These are phyloP conservation scores for Cenococcum geophilum DNA, from an alignment of 495 filamentous ascomycete genomes.

Conservation along the genomic window DNA sequence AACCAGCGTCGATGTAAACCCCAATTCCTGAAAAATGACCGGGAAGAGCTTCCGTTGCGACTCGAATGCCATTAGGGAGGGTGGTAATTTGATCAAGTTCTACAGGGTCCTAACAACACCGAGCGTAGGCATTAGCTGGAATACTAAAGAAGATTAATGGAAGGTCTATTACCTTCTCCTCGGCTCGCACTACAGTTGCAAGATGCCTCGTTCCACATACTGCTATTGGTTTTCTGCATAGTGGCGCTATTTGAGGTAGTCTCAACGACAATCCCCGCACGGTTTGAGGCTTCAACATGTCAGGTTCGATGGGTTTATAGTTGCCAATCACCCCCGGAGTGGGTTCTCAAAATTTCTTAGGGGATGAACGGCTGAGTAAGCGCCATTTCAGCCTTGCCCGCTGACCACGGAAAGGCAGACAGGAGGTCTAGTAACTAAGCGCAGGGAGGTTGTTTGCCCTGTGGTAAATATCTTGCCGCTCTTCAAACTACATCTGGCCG, in stretches of 20 bases:
- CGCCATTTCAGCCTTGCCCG: neutral
- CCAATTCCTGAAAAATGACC: constrained; percentile 93
- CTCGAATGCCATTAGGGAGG: constrained; percentile 86
- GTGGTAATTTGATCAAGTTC: constrained; percentile 85
- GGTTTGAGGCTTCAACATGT: constrained; percentile 25
- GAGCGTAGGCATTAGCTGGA: neutral
- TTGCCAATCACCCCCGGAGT: neutral
- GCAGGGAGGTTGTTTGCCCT: no score
- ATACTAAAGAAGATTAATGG: neutral
- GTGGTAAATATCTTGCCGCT: no score
- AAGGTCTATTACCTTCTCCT: constrained; percentile 28
- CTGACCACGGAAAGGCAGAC: neutral
- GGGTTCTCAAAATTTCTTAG: neutral
- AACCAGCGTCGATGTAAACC: constrained; percentile 95
- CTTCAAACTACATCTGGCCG: no score
- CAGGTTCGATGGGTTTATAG: neutral
- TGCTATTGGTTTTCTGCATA: constrained; percentile 6
- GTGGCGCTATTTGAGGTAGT: constrained; percentile 10
- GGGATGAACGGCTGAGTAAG: constrained; percentile 3
- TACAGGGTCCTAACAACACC: constrained; percentile 64
- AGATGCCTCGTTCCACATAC: constrained; percentile 15
- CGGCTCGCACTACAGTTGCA: constrained; percentile 19
- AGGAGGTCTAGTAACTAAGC: no score
- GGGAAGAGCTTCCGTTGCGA: constrained; percentile 91
- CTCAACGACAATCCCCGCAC: constrained; percentile 22